Conservation (phyloP, 2,329 filamentous ascomycete species). For the Sarocladiaceae sp. region DNA sequence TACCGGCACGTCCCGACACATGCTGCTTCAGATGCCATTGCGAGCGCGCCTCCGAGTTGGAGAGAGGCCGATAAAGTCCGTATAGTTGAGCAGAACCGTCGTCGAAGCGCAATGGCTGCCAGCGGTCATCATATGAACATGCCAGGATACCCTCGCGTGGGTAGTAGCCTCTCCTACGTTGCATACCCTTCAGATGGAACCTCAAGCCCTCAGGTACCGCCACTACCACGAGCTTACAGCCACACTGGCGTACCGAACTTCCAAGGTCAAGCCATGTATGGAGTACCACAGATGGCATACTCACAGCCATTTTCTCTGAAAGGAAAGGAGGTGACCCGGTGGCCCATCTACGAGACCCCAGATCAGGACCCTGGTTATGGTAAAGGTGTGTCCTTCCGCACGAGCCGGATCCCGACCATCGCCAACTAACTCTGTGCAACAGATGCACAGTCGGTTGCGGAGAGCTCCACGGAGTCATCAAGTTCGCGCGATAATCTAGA, state of each 20-base stretch:
- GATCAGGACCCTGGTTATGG: slow-evolving; percentile 32
- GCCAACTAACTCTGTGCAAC: background rate
- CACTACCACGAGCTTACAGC: slow-evolving; percentile 38
- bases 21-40: slow-evolving; percentile 54
- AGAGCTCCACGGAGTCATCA: slow-evolving; percentile 33
- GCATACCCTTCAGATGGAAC: slow-evolving; percentile 38
- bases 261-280: slow-evolving; percentile 23
- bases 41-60: slow-evolving; percentile 49
- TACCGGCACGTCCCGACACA: slow-evolving; percentile 61
- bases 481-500: slow-evolving; percentile 37
- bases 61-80: slow-evolving; percentile 39
- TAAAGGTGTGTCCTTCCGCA: slow-evolving; percentile 26
- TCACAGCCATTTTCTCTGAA: slow-evolving; percentile 28
- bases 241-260: slow-evolving; percentile 28
- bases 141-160: slow-evolving; percentile 37
- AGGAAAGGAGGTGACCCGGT: slow-evolving; percentile 37
- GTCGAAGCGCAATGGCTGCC: slow-evolving; percentile 40
- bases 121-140: slow-evolving; percentile 33
- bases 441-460: slow-evolving; percentile 21
- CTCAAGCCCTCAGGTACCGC: slow-evolving; percentile 31
- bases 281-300: slow-evolving; percentile 19
- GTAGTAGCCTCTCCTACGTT: slow-evolving; percentile 42
- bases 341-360: slow-evolving; percentile 24
- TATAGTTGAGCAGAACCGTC: slow-evolving; percentile 47
- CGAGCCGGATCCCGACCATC: background rate